These are phyloP conservation scores for Trichoderma aggressivum DNA, from an alignment of 2,329 filamentous ascomycete species.

Conservation along the genomic window DNA sequence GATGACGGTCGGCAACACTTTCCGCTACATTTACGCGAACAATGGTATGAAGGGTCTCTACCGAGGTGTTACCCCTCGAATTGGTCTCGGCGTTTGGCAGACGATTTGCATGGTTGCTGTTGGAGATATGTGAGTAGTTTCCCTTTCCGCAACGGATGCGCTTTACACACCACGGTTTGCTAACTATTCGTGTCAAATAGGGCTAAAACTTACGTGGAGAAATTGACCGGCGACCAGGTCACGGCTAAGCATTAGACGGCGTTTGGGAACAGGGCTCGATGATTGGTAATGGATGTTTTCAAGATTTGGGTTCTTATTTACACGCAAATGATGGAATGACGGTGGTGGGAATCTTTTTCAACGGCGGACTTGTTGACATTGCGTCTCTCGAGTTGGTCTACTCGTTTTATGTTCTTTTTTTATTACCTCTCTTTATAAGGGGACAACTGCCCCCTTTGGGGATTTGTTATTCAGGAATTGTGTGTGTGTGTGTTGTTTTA, in stretches of 20 bases:
- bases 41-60: slow-evolving; percentile 93
- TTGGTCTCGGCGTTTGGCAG: slow-evolving; percentile 97
- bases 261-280: slow-evolving; percentile 25
- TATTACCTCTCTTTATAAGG: neutral
- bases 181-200: slow-evolving; percentile 38
- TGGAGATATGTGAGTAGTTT: slow-evolving; percentile 83
- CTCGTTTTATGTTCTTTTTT: neutral
- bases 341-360: neutral
- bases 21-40: slow-evolving; percentile 81
- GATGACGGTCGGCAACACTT: slow-evolving; percentile 88
- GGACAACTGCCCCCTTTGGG: neutral
- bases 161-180: slow-evolving; percentile 16
- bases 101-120: slow-evolving; percentile 99
- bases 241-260: slow-evolving; percentile 64
- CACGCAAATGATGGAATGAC: slow-evolving; percentile 2
- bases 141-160: neutral
- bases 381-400: neutral
- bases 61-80: slow-evolving; percentile 89
- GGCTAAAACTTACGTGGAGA: slow-evolving; percentile 66
- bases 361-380: neutral
- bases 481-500: neutral
- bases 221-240: slow-evolving; percentile 60
- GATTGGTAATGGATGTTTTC: slow-evolving; percentile 11
- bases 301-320: slow-evolving; percentile 15
- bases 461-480: neutral